Evolutionary conservation across 2,329 filamentous ascomycete species (phyloP).

Genomic region (Claviceps maximensis): DNA sequence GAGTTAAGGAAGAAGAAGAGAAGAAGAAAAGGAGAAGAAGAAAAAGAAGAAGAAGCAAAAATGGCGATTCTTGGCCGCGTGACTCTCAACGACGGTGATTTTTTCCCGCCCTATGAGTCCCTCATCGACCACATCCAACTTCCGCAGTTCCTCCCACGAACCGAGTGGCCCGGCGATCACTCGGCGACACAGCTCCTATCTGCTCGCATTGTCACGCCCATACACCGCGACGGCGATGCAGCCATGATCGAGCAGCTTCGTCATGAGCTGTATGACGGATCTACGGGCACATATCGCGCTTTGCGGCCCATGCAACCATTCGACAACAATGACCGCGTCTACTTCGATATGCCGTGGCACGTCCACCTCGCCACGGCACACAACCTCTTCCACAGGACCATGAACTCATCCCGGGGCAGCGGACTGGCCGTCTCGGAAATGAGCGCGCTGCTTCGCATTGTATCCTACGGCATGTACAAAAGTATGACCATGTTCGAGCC

Average conservation of each 20-base stretch:
- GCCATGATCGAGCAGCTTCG: background rate
- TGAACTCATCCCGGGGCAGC: background rate
- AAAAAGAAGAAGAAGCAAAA: background rate
- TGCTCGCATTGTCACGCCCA: background rate
- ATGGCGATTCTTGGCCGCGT: constrained; percentile 4
- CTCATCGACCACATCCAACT: constrained; percentile 7
- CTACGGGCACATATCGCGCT: constrained; percentile 2
- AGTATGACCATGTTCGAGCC: constrained; percentile 6
- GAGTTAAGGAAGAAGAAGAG: background rate
- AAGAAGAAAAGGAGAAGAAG: background rate
- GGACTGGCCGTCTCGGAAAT: constrained; percentile 3
- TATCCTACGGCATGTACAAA: constrained; percentile 11
- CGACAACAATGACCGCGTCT: background rate
- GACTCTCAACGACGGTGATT: background rate
- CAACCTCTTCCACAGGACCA: constrained; percentile 5
- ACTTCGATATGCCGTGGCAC: constrained; percentile 6
- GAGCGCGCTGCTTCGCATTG: constrained; percentile 6
- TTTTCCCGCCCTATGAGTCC: background rate
- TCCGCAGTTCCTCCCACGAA: constrained; percentile 10
- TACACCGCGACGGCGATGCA: background rate
- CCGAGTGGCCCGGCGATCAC: constrained; percentile 4
- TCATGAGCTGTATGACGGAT: background rate
- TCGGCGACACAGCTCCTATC: background rate
- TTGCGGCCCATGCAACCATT: constrained; percentile 10
- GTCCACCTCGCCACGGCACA: constrained; percentile 8